Evolutionary conservation across 2,329 filamentous ascomycete genomes (phyloP).

Genomic region (Kalaharituber pfeilii): DNA sequence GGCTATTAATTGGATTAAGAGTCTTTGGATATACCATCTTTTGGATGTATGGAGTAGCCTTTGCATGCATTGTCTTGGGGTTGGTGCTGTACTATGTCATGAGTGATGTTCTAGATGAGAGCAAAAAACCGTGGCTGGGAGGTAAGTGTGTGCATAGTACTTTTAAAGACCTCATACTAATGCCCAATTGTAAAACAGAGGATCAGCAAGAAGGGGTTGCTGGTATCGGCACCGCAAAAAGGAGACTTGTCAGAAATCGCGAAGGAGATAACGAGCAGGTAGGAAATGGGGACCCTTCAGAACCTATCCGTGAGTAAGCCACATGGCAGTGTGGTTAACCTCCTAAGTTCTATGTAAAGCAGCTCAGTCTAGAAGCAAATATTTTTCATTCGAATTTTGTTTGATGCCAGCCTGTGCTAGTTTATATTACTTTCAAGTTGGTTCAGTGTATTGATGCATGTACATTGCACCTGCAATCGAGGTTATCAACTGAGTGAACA

Average conservation of each 20-base stretch:
- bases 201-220: constrained; percentile 67
- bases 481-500: no score
- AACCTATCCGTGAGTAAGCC: no score
- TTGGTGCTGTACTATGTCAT: constrained; percentile 68
- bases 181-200: constrained; percentile 24
- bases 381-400: no score
- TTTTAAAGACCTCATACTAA: background rate
- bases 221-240: constrained; percentile 72
- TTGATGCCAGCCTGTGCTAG: no score
- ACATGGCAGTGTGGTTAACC: no score
- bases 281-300: no score
- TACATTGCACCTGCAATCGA: no score
- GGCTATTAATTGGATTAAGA: constrained; percentile 73
- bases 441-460: no score
- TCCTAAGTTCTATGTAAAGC: no score
- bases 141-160: constrained; percentile 30
- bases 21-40: constrained; percentile 69
- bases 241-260: constrained; percentile 48
- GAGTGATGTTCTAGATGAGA: constrained; percentile 57
- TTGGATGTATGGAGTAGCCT: constrained; percentile 88
- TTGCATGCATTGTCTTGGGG: constrained; percentile 60
- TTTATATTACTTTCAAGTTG: no score
- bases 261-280: constrained; percentile 26
- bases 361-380: no score
- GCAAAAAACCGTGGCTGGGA: constrained; percentile 77